Evolutionary conservation across 208 protist genomes (phyloP).

Genomic region (Leishmania tarentolae): DNA sequence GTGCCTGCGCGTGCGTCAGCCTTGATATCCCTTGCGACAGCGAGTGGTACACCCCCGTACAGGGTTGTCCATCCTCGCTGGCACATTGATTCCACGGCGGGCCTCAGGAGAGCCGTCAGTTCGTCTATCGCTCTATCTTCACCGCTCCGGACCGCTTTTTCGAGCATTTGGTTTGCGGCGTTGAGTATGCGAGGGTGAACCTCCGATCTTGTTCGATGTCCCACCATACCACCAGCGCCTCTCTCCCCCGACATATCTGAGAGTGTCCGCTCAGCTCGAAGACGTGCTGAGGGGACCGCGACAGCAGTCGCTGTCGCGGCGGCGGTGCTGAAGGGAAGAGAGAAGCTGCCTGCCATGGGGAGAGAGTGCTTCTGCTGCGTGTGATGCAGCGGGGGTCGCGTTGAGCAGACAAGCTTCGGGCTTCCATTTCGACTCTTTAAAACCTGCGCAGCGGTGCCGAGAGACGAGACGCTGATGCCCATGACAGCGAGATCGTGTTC

Average conservation of each 20-base stretch:
- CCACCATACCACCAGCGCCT: neutral
- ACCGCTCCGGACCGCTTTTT: neutral
- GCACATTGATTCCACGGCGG: conserved; percentile 17
- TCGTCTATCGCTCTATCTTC: neutral
- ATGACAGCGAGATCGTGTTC: neutral
- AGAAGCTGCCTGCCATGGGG: neutral
- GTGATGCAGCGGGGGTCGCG: neutral
- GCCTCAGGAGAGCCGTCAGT: conserved; percentile 3
- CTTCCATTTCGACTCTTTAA: neutral
- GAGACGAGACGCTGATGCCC: neutral
- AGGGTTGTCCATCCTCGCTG: conserved; percentile 25
- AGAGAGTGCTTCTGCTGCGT: neutral
- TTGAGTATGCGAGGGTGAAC: neutral
- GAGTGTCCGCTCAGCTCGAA: neutral
- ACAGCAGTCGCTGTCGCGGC: neutral
- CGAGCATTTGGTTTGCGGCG: conserved; percentile 3
- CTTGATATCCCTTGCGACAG: neutral
- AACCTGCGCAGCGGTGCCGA: neutral
- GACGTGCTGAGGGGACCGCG: neutral
- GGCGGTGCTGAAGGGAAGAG: conserved; percentile 5
- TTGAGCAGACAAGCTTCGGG: neutral
- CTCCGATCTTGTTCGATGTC: neutral
- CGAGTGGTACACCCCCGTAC: conserved; percentile 15
- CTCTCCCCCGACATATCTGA: neutral
- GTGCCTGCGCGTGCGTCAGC: neutral